These are phyloP conservation scores for Gymnopilus dilepis DNA, from an alignment of 768 basidiomycete genomes.

Conservation along the genomic window DNA sequence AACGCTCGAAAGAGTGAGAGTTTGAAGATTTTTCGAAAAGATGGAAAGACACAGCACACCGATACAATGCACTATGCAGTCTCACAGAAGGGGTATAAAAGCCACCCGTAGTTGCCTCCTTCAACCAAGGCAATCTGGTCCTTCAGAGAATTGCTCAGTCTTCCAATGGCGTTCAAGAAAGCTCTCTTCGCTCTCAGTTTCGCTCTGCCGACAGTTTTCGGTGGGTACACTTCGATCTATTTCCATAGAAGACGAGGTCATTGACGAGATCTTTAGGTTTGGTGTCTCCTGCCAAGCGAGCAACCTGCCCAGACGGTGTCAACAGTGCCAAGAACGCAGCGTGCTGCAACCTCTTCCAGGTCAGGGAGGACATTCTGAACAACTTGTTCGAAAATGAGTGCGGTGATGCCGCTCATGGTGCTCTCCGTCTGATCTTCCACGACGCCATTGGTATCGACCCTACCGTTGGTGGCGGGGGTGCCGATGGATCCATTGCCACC, in stretches of 20 bases:
- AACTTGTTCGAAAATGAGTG: slow-evolving; percentile 37
- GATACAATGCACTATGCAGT: neutral
- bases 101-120: neutral
- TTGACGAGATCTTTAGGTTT: neutral
- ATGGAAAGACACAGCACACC: neutral
- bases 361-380: slow-evolving; percentile 27
- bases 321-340: slow-evolving; percentile 32
- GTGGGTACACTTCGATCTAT: neutral
- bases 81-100: slow-evolving; percentile 16
- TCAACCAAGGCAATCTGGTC: slow-evolving; percentile 13
- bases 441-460: slow-evolving; percentile 51
- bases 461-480: slow-evolving; percentile 43
- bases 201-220: slow-evolving; percentile 4
- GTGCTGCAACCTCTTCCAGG: slow-evolving; percentile 32
- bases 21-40: neutral
- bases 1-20: neutral
- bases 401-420: slow-evolving; percentile 35
- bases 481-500: slow-evolving; percentile 54
- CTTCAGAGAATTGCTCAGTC: neutral
- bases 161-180: slow-evolving; percentile 16
- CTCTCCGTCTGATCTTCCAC: slow-evolving; percentile 43
- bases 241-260: no score
- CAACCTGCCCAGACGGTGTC: slow-evolving; percentile 35
- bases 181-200: slow-evolving; percentile 12
- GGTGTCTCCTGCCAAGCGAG: slow-evolving; percentile 22